These are phyloP conservation scores for Liriodendron chinense DNA, from an alignment of 164 flowering plant species.

Conservation along the genomic window DNA sequence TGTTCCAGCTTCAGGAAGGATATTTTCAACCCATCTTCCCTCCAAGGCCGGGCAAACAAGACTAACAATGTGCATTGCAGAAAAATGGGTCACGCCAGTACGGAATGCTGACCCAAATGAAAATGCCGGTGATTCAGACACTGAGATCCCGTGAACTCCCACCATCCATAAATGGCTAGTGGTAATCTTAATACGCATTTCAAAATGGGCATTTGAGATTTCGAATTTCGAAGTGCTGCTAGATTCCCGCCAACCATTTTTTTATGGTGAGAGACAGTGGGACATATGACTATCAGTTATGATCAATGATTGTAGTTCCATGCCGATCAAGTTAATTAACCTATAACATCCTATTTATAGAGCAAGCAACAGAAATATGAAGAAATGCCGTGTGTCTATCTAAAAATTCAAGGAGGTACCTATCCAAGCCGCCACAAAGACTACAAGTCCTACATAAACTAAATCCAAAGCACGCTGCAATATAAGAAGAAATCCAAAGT, in stretches of 20 bases:
- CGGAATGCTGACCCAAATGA: not conserved
- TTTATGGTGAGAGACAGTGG: too few species aligned
- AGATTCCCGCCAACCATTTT: too few species aligned
- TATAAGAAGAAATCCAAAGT: not conserved
- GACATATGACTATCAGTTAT: too few species aligned
- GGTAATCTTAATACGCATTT: too few species aligned
- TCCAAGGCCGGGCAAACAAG: not conserved
- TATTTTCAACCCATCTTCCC: not conserved
- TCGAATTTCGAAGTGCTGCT: too few species aligned
- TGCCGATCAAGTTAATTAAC: too few species aligned
- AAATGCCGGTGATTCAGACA: not conserved
- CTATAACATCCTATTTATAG: too few species aligned
- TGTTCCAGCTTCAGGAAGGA: not conserved
- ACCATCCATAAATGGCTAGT: not conserved
- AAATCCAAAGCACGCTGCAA: constrained; percentile 61
- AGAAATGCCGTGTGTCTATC: not conserved
- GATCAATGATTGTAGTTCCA: too few species aligned
- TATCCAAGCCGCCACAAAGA: constrained; percentile 59
- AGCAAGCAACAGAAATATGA: not conserved
- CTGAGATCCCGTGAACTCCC: not conserved
- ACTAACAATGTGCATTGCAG: not conserved
- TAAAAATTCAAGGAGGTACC: constrained; percentile 32
- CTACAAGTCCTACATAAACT: constrained; percentile 57
- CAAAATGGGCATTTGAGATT: too few species aligned
- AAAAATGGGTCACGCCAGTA: not conserved